Percentiles rank a stretch among this genome's conserved stretches.
These are phyloP conservation scores for Pythium dissotocum DNA, from an alignment of 352 stramenopile species.

Conservation along the genomic window DNA sequence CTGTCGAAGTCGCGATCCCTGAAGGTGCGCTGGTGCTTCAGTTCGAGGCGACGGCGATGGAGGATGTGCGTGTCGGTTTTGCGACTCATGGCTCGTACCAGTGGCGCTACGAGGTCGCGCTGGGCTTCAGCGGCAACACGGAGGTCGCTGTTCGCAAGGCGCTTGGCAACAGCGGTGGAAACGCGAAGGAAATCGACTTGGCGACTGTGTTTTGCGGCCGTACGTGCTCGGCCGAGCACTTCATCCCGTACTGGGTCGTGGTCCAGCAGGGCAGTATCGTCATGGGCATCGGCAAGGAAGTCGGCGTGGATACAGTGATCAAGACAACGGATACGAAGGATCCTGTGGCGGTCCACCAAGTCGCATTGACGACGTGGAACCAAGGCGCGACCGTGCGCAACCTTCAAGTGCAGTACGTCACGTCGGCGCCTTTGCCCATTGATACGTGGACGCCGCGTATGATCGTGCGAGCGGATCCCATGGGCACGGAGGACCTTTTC, in stretches of 20 bases:
- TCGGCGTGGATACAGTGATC: conserved; percentile 62
- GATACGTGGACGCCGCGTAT: conserved; percentile 41
- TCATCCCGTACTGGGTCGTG: conserved; percentile 76
- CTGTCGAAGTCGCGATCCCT: conserved; percentile 14
- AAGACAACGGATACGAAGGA: conserved; percentile 42
- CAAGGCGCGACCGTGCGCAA: conserved; percentile 47
- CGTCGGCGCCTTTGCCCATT: conserved; percentile 37
- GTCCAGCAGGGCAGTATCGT: conserved; percentile 43
- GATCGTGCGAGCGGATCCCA: conserved; percentile 66
- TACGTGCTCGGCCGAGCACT: conserved; percentile 57
- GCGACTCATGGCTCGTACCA: conserved; percentile 34
- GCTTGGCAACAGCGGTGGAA: conserved; percentile 16
- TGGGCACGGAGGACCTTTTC: conserved; percentile 57
- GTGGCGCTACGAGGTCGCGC: conserved; percentile 65
- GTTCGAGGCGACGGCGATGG: conserved; percentile 64
- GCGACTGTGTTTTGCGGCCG: conserved; percentile 63
- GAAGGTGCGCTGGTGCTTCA: conserved; percentile 52
- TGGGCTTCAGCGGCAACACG: conserved; percentile 75
- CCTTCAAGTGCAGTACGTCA: conserved; percentile 44
- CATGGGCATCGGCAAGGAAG: conserved; percentile 46
- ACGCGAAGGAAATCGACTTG: conserved; percentile 52
- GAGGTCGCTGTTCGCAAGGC: conserved; percentile 71
- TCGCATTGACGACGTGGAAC: conserved; percentile 73
- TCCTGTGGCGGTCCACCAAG: conserved; percentile 40
- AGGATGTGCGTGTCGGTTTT: conserved; percentile 73